Evolutionary conservation across 2,329 filamentous ascomycete genomes (phyloP).

Genomic region (Trichoderma sp.): DNA sequence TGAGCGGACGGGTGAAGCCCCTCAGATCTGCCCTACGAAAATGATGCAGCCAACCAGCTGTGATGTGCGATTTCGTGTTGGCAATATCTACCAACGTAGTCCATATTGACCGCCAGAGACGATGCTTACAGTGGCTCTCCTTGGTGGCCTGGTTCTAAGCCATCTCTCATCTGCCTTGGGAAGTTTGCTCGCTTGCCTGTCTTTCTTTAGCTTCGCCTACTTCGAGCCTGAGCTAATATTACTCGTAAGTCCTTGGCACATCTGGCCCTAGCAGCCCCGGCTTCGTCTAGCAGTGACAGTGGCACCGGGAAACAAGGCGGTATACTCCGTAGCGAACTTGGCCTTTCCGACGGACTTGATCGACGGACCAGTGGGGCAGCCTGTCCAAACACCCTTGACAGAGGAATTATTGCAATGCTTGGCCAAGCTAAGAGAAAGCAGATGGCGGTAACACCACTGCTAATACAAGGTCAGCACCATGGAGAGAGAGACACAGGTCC

Average conservation of each 20-base stretch:
- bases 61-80: neutral
- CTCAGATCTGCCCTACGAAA: constrained; percentile 1
- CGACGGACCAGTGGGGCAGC: neutral
- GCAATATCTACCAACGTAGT: neutral
- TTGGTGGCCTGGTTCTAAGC: neutral
- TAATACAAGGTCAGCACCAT: neutral
- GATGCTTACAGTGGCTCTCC: neutral
- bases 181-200: neutral
- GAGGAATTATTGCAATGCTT: neutral
- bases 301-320: neutral
- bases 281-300: neutral
- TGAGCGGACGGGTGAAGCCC: neutral
- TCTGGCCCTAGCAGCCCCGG: neutral
- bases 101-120: neutral
- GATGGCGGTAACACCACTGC: neutral
- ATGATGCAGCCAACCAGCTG: neutral
- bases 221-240: neutral
- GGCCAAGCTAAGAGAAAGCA: neutral
- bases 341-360: neutral
- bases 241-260: neutral
- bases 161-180: neutral
- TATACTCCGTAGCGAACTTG: neutral
- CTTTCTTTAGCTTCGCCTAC: neutral
- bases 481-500: neutral
- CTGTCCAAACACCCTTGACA: neutral